Base-by-base conservation (phyloP, 352 stramenopile species). In the Saprolegnia diclina region DNA sequence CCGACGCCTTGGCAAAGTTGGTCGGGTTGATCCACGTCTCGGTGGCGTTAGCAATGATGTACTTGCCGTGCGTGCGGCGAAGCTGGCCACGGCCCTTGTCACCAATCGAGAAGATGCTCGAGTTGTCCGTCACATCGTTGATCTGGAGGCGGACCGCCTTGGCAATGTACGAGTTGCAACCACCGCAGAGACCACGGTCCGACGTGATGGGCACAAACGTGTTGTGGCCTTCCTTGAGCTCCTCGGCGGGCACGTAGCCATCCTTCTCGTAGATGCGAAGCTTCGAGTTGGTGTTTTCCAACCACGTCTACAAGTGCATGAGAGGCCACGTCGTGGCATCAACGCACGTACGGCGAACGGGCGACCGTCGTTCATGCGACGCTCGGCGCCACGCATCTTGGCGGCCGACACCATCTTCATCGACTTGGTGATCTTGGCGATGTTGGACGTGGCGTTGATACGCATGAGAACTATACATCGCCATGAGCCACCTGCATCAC, bases 381-480 rank as follows among this genome's bases (percentile, higher is more conserved):
- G 86, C 75, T 99, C 95, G 67, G 98, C 97, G 69, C 97, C 97
- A 77, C 97, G 96, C 74, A 99, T 95, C 88, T 99, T 99, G 68
- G 97, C 96, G 52, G 97, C 97, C 67, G 96, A 99, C 79, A 99
- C 97, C 97, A 99, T 99, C 83, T 99, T 99, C 97, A 99, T 99
- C 63, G 97, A 99, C 81, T 97, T 97, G 56, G 97, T 99, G 84
- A 99, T 99, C 88, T 99, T 99, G 74, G 93, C 87, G 70, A 99
- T 99, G 89, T 99, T 99, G 73, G 97, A 98, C 38, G 97, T 99
- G 22, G 96, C 97, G 67, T 88, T 85, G 74, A 99, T 99, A 76
- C 98, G 95, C 82, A 98, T 97, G 67, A 91, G 89, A 87, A 92
- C 76, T 80, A 69, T 24, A 48, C 19, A 48, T 21, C 26, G 67